Evolutionary conservation across 164 flowering plant genomes (phyloP).

Genomic region (Aristolochia californica): DNA sequence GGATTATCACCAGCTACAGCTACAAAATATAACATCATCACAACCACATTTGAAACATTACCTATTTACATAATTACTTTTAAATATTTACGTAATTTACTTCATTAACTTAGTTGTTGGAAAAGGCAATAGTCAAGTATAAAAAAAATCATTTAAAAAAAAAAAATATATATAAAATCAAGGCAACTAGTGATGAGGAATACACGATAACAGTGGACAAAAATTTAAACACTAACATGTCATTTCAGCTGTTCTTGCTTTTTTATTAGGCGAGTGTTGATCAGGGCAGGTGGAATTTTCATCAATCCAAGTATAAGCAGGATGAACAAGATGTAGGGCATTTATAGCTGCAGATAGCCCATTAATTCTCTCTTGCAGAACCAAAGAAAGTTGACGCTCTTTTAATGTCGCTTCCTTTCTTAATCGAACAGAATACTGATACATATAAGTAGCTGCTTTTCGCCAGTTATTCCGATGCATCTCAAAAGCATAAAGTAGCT

Average conservation of each 20-base stretch:
- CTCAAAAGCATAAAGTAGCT: constrained; percentile 84
- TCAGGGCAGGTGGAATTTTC: constrained; percentile 25
- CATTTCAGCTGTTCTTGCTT: constrained; percentile 44
- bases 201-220: too few relatives aligned
- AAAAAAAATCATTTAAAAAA: background rate
- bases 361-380: constrained; percentile 65
- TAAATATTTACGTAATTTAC: background rate
- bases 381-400: constrained; percentile 33
- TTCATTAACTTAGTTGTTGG: background rate
- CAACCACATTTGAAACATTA: too few relatives aligned
- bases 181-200: too few relatives aligned
- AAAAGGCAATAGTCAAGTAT: background rate
- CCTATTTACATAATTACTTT: too few relatives aligned
- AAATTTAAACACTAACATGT: constrained; percentile 14
- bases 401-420: constrained; percentile 38
- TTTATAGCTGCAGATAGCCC: constrained; percentile 82
- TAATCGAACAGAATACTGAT: constrained; percentile 56
- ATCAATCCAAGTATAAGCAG: constrained; percentile 85
- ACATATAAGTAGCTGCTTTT: constrained; percentile 74
- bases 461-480: constrained; percentile 85
- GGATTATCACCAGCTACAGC: constrained; percentile 26
- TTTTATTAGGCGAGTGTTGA: constrained; percentile 57
- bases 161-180: too few relatives aligned
- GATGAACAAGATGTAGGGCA: constrained; percentile 78
- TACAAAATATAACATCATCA: constrained; percentile 9